phyloP scores from a whole-genome alignment of 768 basidiomycete genomes.

The Tylopilus intermedius region DNA sequence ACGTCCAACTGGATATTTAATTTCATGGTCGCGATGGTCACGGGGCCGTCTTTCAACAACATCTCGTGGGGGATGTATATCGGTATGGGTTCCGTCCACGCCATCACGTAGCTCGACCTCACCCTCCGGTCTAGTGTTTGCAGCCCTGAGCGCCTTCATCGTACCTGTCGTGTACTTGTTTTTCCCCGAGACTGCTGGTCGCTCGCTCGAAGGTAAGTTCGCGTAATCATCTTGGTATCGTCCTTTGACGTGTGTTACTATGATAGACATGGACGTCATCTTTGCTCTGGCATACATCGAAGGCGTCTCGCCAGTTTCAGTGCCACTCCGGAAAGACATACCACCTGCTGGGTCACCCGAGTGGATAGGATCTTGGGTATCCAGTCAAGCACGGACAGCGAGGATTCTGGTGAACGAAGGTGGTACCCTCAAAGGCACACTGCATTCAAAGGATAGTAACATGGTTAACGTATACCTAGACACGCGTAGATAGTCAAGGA shows the following conservation, averaged over 20 bases:
- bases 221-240: neutral
- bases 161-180: conserved; percentile 55
- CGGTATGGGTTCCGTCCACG: conserved; percentile 26
- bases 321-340: conserved; percentile 42
- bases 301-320: conserved; percentile 40
- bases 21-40: conserved; percentile 57
- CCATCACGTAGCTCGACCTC: neutral
- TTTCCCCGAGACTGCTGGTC: conserved; percentile 58
- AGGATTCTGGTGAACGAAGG: conserved; percentile 1
- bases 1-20: conserved; percentile 53
- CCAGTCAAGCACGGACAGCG: conserved; percentile 5
- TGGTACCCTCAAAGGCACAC: neutral
- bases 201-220: conserved; percentile 48
- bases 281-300: conserved; percentile 44
- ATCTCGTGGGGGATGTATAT: conserved; percentile 61
- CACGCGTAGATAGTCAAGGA: conserved; percentile 1
- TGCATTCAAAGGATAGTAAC: neutral
- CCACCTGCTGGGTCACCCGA: conserved; percentile 42
- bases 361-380: conserved; percentile 41
- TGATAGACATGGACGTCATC: conserved; percentile 41
- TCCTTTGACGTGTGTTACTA: neutral
- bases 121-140: conserved; percentile 38
- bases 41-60: conserved; percentile 53
- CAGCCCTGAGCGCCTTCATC: conserved; percentile 51
- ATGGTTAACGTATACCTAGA: neutral